A percentile compares a stretch with the other conserved stretches of the same genome.
These are phyloP conservation scores for Hypoxylon sp. DNA, from an alignment of 2,329 filamentous ascomycete genomes.

Conservation along the genomic window DNA sequence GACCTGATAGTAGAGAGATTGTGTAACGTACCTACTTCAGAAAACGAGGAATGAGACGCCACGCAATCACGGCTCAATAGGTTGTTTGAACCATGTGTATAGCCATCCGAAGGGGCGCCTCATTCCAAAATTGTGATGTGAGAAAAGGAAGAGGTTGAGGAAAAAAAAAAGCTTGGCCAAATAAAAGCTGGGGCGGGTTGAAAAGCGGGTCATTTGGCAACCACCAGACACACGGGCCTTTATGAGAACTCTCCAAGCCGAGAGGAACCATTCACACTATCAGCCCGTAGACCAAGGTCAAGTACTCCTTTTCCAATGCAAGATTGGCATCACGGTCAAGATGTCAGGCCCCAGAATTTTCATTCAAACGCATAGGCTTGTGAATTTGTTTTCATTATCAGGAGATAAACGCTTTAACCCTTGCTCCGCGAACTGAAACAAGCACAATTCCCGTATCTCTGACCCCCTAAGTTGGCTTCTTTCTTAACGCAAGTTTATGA, in stretches of 20 bases:
- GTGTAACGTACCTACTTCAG: slow-evolving; percentile 21
- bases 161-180: slow-evolving; percentile 31
- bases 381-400: slow-evolving; percentile 31
- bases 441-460: slow-evolving; percentile 13
- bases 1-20: neutral
- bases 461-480: slow-evolving; percentile 20
- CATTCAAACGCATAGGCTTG: neutral
- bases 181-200: slow-evolving; percentile 17
- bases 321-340: neutral
- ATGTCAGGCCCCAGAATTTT: neutral
- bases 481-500: slow-evolving; percentile 15
- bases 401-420: slow-evolving; percentile 26
- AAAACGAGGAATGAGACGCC: neutral
- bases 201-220: slow-evolving; percentile 21
- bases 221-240: slow-evolving; percentile 4
- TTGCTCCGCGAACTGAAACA: slow-evolving; percentile 22
- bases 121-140: slow-evolving; percentile 8
- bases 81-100: neutral
- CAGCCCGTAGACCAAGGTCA: neutral
- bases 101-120: slow-evolving; percentile 6
- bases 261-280: neutral
- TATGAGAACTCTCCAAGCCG: slow-evolving; percentile 2
- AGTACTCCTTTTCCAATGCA: neutral
- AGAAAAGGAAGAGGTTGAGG: slow-evolving; percentile 12
- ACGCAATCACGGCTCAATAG: neutral